phyloP scores from a whole-genome alignment of 371 early-diverging fungal species.

The Mucor ambiguus region DNA sequence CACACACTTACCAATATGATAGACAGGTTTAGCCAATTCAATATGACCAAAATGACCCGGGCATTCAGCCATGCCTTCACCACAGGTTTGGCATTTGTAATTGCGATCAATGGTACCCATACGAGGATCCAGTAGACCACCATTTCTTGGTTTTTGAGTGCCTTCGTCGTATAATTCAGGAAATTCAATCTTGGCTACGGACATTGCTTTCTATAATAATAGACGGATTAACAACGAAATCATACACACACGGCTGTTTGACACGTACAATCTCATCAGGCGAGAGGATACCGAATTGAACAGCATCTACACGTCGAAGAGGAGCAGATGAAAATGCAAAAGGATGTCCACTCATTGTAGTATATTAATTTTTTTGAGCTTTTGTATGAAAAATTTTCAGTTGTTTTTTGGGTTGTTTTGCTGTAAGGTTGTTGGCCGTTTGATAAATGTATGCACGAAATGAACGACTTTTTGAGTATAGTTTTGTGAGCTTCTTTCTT shows the following conservation, averaged over 20 bases:
- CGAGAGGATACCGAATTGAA: constrained; percentile 97
- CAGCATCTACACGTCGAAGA: constrained; percentile 82
- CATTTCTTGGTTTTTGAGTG: constrained; percentile 78
- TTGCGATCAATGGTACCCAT: constrained; percentile 99
- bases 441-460: neutral
- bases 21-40: constrained; percentile 98
- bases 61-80: constrained; percentile 95
- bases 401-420: constrained; percentile 6
- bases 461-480: neutral
- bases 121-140: constrained; percentile 96
- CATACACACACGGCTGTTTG: constrained; percentile 2
- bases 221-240: constrained; percentile 15
- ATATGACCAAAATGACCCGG: constrained; percentile 99
- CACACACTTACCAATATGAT: constrained; percentile 75
- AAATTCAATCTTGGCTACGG: constrained; percentile 94
- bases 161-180: constrained; percentile 98
- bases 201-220: constrained; percentile 85
- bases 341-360: constrained; percentile 57
- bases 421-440: neutral
- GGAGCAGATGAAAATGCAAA: constrained; percentile 90
- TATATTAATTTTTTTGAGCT: neutral
- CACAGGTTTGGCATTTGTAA: constrained; percentile 98
- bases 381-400: neutral
- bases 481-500: no score
- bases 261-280: constrained; percentile 93